phyloP scores from a whole-genome alignment of 345 rosid species.

The Citrus medica region DNA sequence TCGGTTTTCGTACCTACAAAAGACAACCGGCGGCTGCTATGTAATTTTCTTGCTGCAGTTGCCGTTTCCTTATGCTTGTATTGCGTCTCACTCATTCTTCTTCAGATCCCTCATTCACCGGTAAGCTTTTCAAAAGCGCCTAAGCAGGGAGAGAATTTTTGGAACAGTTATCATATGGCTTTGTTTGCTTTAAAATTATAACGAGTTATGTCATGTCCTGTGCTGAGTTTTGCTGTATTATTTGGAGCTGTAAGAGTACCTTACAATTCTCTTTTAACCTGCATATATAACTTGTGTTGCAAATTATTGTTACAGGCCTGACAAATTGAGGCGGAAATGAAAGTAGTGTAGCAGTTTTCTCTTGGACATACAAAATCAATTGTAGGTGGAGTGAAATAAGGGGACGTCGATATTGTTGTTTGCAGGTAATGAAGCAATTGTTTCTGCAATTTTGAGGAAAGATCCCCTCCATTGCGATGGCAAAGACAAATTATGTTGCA shows the following conservation, averaged over 20 bases:
- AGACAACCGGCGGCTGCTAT: constrained; percentile 59
- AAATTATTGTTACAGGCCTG: constrained; percentile 26
- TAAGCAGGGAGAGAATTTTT: not conserved
- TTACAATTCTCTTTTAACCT: not conserved
- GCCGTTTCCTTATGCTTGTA: constrained; percentile 57
- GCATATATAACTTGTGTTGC: not conserved
- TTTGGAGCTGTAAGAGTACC: not conserved
- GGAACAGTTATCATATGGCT: not conserved
- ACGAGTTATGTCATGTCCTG: not conserved
- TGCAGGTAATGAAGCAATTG: constrained; percentile 5
- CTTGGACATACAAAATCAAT: constrained; percentile 6
- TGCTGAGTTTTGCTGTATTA: not conserved
- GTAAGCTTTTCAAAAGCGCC: constrained; percentile 38
- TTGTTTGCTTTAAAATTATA: not conserved
- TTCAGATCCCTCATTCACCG: constrained; percentile 65
- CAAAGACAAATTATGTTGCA: constrained; percentile 10
- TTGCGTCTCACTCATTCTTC: constrained; percentile 59
- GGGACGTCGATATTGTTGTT: constrained; percentile 16
- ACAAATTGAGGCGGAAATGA: constrained; percentile 9
- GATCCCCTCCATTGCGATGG: constrained; percentile 7
- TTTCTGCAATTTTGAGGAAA: constrained; percentile 17
- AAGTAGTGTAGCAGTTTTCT: constrained; percentile 3
- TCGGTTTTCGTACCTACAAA: constrained; percentile 68
- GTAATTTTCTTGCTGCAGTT: constrained; percentile 61
- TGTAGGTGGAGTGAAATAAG: constrained; percentile 24